Evolutionary conservation across 306 rosid genomes (phyloP), one percentile per base, ranked within the genome.

Genomic region (Canavalia ensiformis): DNA sequence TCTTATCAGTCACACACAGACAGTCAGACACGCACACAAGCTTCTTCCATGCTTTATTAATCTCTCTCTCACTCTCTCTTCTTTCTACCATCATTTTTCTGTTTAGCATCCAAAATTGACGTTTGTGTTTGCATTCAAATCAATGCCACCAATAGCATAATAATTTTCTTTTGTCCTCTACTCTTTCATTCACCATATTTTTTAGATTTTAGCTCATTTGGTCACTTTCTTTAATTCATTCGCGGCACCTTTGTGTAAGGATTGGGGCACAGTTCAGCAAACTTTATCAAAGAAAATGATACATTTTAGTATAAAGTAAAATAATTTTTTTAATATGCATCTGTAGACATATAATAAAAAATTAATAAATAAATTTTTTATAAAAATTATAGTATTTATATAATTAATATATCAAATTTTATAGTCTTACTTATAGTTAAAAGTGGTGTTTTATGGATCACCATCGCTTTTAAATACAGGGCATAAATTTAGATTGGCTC

Each of bases 111-210:
- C 30, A 63, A 35, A 37, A 63, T 63, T 63, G 31, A 63, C 47
- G 4, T 60, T 63, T 63, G 70, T 39, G 70, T 39, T 39, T 65
- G 50, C 31, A 13, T 64, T 65, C 70, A 39, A 65, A 42, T 66
- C 30, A 66, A 66, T 45, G 47, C 31, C 70, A 39, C 49, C 31
- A 13, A 64, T 42, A 18, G 35, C 35, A 3, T 42, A 41, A 41
- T 66, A 66, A 66, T 66, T 66, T n/a, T 18, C 12, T 66, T 42
- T 42, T 42, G 33, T 64, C 47, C 5, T 5, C 46, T 62, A 37
- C 33, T 25, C 35, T 25, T 18, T 18, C 29, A 42, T 25, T 12
- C 33, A 4, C n/a, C 52, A 25, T 42, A 42, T 42, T 66, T 25
- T 41, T 37, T 30, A 33, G 11, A 31, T 31, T 13, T 63, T 35